These are phyloP conservation scores for Yamadazyma aaseri DNA, from an alignment of 1,139 yeast species.

Conservation along the genomic window DNA sequence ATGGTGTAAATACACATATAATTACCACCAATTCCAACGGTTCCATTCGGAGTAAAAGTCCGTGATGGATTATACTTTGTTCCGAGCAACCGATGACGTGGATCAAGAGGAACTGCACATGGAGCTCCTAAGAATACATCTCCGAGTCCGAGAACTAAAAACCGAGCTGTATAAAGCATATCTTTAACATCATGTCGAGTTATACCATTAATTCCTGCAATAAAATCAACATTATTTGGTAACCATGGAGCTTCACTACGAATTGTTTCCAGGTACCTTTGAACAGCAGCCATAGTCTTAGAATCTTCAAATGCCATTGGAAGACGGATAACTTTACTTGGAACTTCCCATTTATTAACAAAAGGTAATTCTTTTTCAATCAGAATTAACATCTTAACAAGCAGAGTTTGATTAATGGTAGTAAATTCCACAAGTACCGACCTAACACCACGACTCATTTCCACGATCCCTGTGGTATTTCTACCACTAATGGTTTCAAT, in stretches of 20 bases:
- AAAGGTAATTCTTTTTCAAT: constrained; percentile 74
- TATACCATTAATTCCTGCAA: constrained; percentile 83
- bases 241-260: constrained; percentile 95
- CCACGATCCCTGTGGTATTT: constrained; percentile 75
- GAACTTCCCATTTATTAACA: constrained; percentile 80
- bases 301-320: constrained; percentile 97
- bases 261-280: constrained; percentile 89
- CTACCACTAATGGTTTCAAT: constrained; percentile 68
- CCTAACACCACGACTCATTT: constrained; percentile 96
- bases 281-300: constrained; percentile 83
- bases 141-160: constrained; percentile 90
- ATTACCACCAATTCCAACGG: constrained; percentile 97
- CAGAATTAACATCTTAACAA: constrained; percentile 63
- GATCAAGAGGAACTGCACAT: constrained; percentile 96
- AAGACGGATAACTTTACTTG: constrained; percentile 75
- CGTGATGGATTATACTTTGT: constrained; percentile 95
- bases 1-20: constrained; percentile 98
- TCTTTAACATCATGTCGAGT: constrained; percentile 74
- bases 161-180: constrained; percentile 84
- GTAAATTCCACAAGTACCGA: constrained; percentile 87
- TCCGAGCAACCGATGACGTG: constrained; percentile 89
- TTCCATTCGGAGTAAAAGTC: constrained; percentile 93
- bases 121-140: constrained; percentile 98
- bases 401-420: constrained; percentile 55
- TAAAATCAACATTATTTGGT: constrained; percentile 94